phyloP scores from a whole-genome alignment of 1,284 basidiomycete genomes.

The Testicularia cyperi region DNA sequence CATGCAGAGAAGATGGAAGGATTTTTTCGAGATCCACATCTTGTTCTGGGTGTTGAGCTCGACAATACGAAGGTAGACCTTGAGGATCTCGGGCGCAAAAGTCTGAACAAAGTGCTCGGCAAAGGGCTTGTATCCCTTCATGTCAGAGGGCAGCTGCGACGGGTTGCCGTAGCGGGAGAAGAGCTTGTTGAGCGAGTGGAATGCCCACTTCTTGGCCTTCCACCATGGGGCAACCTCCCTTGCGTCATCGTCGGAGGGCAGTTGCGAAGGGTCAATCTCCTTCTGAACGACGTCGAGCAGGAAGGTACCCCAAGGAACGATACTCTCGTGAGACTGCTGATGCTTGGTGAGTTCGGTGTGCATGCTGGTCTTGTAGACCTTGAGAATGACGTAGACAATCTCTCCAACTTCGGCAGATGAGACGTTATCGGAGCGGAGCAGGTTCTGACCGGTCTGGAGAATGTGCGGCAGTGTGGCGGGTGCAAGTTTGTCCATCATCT shows the following conservation, averaged over 20 bases:
- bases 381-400: slow-evolving; percentile 55
- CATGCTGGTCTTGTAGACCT: slow-evolving; percentile 58
- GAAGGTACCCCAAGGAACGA: slow-evolving; percentile 57
- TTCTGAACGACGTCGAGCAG: slow-evolving; percentile 54
- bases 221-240: slow-evolving; percentile 47
- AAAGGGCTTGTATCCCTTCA: slow-evolving; percentile 57
- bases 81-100: slow-evolving; percentile 59
- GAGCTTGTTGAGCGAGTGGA: slow-evolving; percentile 58
- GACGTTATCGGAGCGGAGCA: slow-evolving; percentile 46
- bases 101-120: slow-evolving; percentile 52
- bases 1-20: slow-evolving; percentile 47
- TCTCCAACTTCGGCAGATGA: slow-evolving; percentile 47
- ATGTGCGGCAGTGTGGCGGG: slow-evolving; percentile 50
- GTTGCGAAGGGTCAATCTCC: slow-evolving; percentile 31
- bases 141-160: slow-evolving; percentile 50
- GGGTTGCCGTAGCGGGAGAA: slow-evolving; percentile 57
- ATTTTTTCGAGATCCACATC: slow-evolving; percentile 51
- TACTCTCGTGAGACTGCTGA: slow-evolving; percentile 54
- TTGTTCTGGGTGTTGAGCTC: slow-evolving; percentile 37
- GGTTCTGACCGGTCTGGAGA: slow-evolving; percentile 36
- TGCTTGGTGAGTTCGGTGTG: slow-evolving; percentile 47
- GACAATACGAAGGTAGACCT: slow-evolving; percentile 53
- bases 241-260: slow-evolving; percentile 46
- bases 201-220: slow-evolving; percentile 60
- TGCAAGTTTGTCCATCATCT: slow-evolving; percentile 50